Evolutionary conservation across 2,329 filamentous ascomycete genomes (phyloP).

Genomic region (Sporothrix brasiliensis): DNA sequence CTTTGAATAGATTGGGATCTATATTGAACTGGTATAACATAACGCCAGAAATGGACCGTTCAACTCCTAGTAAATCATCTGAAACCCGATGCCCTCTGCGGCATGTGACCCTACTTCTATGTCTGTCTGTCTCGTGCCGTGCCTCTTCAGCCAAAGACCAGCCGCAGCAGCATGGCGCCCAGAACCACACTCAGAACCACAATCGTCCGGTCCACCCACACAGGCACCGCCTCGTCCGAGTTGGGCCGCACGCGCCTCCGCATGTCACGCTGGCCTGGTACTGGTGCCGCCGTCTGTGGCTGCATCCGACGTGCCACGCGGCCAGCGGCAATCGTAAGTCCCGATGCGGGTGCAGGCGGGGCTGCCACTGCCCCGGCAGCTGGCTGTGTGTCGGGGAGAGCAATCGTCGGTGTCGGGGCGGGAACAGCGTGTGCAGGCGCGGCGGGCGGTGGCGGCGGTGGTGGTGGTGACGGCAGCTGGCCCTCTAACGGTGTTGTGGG

Average conservation of each 20-base stretch:
- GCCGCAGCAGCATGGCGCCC: conserved; percentile 67
- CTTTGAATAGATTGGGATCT: neutral
- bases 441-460: conserved; percentile 27
- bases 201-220: conserved; percentile 83
- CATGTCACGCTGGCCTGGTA: conserved; percentile 31
- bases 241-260: conserved; percentile 31
- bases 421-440: conserved; percentile 27
- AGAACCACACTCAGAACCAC: conserved; percentile 71
- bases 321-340: conserved; percentile 6
- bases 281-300: conserved; percentile 38
- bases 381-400: neutral
- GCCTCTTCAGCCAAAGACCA: conserved; percentile 25
- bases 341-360: conserved; percentile 42
- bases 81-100: too few species aligned
- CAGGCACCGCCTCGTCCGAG: conserved; percentile 57
- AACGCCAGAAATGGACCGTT: neutral
- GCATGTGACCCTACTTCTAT: too few species aligned
- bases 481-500: neutral
- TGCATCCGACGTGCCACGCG: neutral
- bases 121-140: too few species aligned
- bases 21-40: neutral
- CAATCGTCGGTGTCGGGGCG: conserved; percentile 24
- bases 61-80: neutral
- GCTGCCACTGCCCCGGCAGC: conserved; percentile 6
- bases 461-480: conserved; percentile 3